phyloP scores from a whole-genome alignment of 2,329 filamentous ascomycete genomes.

The Lecanicillium sp. region DNA sequence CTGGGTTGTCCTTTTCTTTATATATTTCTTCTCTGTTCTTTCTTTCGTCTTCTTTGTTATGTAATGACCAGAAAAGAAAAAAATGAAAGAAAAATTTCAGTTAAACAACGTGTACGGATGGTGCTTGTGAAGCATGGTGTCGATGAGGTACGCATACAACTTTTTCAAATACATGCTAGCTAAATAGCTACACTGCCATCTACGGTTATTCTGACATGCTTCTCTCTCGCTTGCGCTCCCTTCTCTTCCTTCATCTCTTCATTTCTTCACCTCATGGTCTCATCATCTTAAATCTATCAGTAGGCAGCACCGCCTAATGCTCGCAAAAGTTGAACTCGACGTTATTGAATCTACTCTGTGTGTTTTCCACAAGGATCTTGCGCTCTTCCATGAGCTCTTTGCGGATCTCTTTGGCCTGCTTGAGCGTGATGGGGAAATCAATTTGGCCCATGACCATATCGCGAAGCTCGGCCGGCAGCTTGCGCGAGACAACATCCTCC shows the following conservation, averaged over 20 bases:
- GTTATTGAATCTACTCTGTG: background rate
- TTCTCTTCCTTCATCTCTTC: too few relatives aligned
- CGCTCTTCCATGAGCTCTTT: slow-evolving; percentile 12
- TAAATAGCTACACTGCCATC: too few relatives aligned
- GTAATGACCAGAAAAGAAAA: slow-evolving; percentile 13
- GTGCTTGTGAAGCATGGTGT: background rate
- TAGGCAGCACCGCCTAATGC: background rate
- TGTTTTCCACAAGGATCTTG: background rate
- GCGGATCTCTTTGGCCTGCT: slow-evolving; percentile 3
- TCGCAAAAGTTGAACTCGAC: slow-evolving; percentile 12
- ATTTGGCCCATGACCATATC: slow-evolving; percentile 1
- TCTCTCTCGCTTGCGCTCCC: too few relatives aligned
- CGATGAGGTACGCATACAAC: too few relatives aligned
- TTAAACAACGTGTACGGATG: too few relatives aligned
- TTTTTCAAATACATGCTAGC: too few relatives aligned
- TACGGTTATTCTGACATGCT: too few relatives aligned
- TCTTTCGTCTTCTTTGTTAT: slow-evolving; percentile 5
- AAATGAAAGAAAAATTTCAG: slow-evolving; percentile 7
- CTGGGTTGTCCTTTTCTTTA: too few relatives aligned
- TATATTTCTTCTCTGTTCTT: background rate
- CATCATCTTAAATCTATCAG: background rate
- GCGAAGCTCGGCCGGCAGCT: slow-evolving; percentile 1
- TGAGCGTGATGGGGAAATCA: background rate
- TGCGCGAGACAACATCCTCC: background rate
- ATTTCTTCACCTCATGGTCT: background rate